Evolutionary conservation across 73 alveolate genomes (phyloP).

Genomic region (Blepharisma japonicum): DNA sequence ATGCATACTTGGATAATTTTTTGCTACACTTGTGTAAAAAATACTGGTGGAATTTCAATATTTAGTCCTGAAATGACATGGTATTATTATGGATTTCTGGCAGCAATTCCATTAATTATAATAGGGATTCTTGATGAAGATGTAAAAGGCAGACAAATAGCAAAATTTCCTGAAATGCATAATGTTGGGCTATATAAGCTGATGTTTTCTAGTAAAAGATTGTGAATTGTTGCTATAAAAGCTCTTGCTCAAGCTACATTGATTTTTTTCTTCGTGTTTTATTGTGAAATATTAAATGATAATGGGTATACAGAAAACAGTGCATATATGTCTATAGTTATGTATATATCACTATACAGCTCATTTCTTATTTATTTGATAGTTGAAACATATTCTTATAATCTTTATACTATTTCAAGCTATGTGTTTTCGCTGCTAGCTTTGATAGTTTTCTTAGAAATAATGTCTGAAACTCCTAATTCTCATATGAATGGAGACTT

Average conservation of each 20-base stretch:
- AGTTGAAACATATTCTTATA: too few relatives aligned
- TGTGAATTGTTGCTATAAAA: not conserved
- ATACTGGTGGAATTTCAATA: not conserved
- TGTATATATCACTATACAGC: too few relatives aligned
- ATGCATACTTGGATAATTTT: not conserved
- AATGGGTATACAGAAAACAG: too few relatives aligned
- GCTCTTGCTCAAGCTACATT: conserved; percentile 5
- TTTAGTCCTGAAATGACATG: not conserved
- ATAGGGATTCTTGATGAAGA: conserved; percentile 1
- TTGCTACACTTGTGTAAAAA: not conserved
- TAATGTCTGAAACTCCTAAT: too few relatives aligned
- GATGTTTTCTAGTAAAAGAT: not conserved
- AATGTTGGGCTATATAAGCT: not conserved
- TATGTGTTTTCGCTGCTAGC: too few relatives aligned
- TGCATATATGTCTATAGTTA: too few relatives aligned
- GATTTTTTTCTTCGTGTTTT: not conserved
- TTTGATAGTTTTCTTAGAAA: too few relatives aligned
- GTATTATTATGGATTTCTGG: not conserved
- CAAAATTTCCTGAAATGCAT: not conserved
- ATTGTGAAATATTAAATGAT: too few relatives aligned
- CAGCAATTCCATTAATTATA: not conserved
- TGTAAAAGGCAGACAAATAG: not conserved
- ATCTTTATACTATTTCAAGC: too few relatives aligned
- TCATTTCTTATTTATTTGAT: too few relatives aligned
- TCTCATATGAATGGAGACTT: too few relatives aligned